Base-by-base conservation (phyloP, 2,329 filamentous ascomycete genomes). In the Leptographium lundbergii region DNA sequence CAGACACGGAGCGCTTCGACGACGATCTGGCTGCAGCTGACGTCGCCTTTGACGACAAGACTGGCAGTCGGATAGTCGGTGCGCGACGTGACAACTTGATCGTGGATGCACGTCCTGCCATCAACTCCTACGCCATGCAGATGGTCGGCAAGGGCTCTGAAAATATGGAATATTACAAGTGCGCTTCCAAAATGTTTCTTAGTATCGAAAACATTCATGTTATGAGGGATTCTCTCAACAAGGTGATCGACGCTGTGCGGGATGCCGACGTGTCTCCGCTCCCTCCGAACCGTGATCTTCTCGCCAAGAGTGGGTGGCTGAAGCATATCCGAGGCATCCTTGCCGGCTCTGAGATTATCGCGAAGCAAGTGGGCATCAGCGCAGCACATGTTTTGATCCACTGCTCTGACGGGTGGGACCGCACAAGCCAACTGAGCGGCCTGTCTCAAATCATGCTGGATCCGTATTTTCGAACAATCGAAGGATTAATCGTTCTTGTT, bases 141-240 rank as follows among this genome's bases (percentile, higher is more conserved):
- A 89, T 91, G 4, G 85, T 92, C 63, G 94, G 94, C 7, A 85
- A 91, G 70, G 94, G 94, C 2, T 96, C 92, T 0, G 94, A 99
- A 72, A 96, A 96, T 67, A 96, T 97, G 89, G 89, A 96, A 64
- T 88, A 96, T 72, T 99, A 99, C 74, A 89, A 87, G 62, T 92
- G 91, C 67, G 90, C 91, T 19, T 87, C 86, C 61, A 96, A 96
- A 72, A 87, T 87, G 34, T 99, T 95, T 69, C 80, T 99, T 59
- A 94, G 89, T 63, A 99, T 99, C 67, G 92, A 95, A 70, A 99
- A 99, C 69, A 97, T 99, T 61, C 94, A 99, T 68, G 91, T 96
- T 62, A 99, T 99, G 94, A 82, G 94, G 60, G 87, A 88, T 62
- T 97, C 92, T 1, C 77, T 99, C 39, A 86, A 87, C 65, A 92